Conservation (phyloP, 1,284 basidiomycete species). For the Porodaedalea pini region DNA sequence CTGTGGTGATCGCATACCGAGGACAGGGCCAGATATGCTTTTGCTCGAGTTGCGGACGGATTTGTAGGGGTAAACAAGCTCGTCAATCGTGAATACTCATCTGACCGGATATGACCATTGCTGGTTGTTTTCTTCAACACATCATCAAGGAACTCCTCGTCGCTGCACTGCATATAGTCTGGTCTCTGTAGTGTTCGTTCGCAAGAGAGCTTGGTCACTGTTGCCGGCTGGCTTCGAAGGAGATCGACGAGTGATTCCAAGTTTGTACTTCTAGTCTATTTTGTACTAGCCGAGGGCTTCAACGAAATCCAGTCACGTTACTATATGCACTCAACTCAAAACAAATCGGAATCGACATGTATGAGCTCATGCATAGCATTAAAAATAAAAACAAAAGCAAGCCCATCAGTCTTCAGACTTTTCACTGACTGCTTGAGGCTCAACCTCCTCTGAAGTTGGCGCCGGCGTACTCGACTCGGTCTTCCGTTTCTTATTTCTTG, state of each 20-base stretch:
- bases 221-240: too few species aligned
- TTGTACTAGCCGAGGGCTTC: too few species aligned
- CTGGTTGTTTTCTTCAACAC: conserved; percentile 4
- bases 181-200: not conserved
- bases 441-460: not conserved
- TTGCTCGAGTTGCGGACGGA: conserved; percentile 43
- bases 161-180: not conserved
- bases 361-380: too few species aligned
- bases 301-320: too few species aligned
- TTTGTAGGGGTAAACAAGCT: conserved; percentile 11
- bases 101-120: not conserved
- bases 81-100: conserved; percentile 34
- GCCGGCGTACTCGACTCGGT: not conserved
- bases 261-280: too few species aligned
- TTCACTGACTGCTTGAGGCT: not conserved
- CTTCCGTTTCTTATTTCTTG: conserved; percentile 31
- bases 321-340: too few species aligned
- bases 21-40: conserved; percentile 64
- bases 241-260: too few species aligned
- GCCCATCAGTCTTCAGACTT: not conserved
- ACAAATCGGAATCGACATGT: too few species aligned
- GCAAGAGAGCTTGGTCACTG: too few species aligned
- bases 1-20: conserved; percentile 59
- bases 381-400: not conserved
- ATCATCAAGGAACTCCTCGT: conserved; percentile 12